Conservation (phyloP, 2,329 filamentous ascomycete species). For the Hypoxylon sp. region DNA sequence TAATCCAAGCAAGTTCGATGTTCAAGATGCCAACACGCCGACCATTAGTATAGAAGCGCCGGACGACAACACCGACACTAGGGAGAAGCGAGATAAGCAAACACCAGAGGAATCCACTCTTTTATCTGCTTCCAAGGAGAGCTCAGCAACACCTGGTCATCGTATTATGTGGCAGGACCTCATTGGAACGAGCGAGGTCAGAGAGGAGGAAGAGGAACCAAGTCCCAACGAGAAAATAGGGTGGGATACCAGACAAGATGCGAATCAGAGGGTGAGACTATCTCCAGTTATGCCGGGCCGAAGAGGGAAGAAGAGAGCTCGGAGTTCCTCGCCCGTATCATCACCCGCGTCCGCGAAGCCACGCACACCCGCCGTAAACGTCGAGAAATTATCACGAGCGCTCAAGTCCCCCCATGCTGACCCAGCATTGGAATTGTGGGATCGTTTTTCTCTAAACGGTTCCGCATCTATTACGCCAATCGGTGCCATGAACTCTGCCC, state of each 20-base stretch:
- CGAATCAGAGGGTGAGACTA: constrained; percentile 53
- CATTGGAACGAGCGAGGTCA: constrained; percentile 55
- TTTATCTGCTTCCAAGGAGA: constrained; percentile 37
- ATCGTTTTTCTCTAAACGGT: constrained; percentile 70
- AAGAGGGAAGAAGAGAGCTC: constrained; percentile 70
- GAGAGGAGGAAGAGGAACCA: constrained; percentile 55
- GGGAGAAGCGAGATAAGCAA: constrained; percentile 18
- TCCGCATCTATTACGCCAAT: constrained; percentile 52
- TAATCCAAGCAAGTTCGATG: constrained; percentile 39
- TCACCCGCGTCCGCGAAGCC: constrained; percentile 65
- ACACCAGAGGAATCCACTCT: constrained; percentile 25
- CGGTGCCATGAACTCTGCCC: constrained; percentile 62
- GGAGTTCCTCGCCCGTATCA: constrained; percentile 76
- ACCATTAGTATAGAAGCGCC: constrained; percentile 6
- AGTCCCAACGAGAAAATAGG: constrained; percentile 69
- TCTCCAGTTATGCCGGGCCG: constrained; percentile 60
- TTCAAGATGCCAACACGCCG: constrained; percentile 29
- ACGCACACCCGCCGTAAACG: constrained; percentile 60
- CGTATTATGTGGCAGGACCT: constrained; percentile 67
- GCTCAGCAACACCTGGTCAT: constrained; percentile 58
- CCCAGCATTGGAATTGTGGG: constrained; percentile 79
- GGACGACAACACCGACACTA: constrained; percentile 1
- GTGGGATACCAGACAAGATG: constrained; percentile 64
- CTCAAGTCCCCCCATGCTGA: constrained; percentile 75
- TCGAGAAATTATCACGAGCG: constrained; percentile 65